Evolutionary conservation across 2,329 filamentous ascomycete genomes (phyloP).

Genomic region (Alternaria sp.): DNA sequence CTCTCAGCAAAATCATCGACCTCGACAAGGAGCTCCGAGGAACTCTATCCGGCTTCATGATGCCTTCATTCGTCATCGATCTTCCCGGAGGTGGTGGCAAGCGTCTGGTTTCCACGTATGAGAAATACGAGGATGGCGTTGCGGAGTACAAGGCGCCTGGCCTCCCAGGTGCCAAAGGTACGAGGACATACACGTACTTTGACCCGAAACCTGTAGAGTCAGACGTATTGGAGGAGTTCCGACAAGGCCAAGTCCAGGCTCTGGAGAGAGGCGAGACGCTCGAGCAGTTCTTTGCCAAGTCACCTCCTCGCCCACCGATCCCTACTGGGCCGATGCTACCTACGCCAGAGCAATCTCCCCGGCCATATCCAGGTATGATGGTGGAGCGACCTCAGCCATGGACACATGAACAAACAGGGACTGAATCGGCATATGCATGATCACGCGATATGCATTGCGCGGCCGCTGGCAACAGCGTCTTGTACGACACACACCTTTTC

Average conservation of each 20-base stretch:
- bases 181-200: conserved; percentile 61
- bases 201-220: conserved; percentile 53
- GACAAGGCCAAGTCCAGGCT: conserved; percentile 12
- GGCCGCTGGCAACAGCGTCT: background rate
- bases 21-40: conserved; percentile 65
- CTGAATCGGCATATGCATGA: background rate
- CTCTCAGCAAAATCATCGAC: conserved; percentile 63
- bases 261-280: conserved; percentile 15
- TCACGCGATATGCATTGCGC: background rate
- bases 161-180: conserved; percentile 50
- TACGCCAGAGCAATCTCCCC: background rate
- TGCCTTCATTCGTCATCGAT: conserved; percentile 68
- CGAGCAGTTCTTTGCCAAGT: conserved; percentile 10
- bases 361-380: background rate
- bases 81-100: conserved; percentile 69
- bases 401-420: background rate
- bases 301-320: background rate
- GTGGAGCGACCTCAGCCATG: background rate
- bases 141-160: conserved; percentile 64
- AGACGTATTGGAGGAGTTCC: conserved; percentile 12
- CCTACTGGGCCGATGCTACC: background rate
- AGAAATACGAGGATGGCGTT: conserved; percentile 63
- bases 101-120: conserved; percentile 61
- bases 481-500: background rate
- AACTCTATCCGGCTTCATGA: conserved; percentile 67